These are phyloP conservation scores for Alternaria triticina DNA, from an alignment of 2,329 filamentous ascomycete genomes.

Conservation along the genomic window DNA sequence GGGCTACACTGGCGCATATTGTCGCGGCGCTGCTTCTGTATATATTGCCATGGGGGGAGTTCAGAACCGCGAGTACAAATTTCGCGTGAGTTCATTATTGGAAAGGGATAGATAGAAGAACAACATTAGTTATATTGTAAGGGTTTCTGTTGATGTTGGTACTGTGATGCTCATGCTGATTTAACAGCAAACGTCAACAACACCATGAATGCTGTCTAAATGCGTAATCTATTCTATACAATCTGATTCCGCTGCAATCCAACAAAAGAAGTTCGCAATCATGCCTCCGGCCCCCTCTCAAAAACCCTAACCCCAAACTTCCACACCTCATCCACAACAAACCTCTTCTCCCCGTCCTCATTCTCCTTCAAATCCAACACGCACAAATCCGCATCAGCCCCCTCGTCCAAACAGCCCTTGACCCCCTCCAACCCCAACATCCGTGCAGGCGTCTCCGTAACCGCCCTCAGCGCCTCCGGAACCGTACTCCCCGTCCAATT, in stretches of 20 bases:
- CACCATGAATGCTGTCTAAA: background rate
- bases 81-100: slow-evolving; percentile 12
- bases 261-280: background rate
- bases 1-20: slow-evolving; percentile 12
- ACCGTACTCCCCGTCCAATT: slow-evolving; percentile 74
- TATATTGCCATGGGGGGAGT: slow-evolving; percentile 8
- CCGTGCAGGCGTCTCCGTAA: slow-evolving; percentile 76
- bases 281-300: slow-evolving; percentile 12
- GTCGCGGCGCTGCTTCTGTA: slow-evolving; percentile 1
- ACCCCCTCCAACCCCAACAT: slow-evolving; percentile 72
- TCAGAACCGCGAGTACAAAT: slow-evolving; percentile 8
- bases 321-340: slow-evolving; percentile 78
- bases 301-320: slow-evolving; percentile 67
- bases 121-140: background rate
- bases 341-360: slow-evolving; percentile 55
- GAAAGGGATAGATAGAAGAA: slow-evolving; percentile 7
- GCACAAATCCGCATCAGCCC: slow-evolving; percentile 64
- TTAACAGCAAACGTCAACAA: too few species aligned
- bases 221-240: background rate
- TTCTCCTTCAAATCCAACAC: slow-evolving; percentile 65
- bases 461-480: slow-evolving; percentile 72
- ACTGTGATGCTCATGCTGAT: background rate
- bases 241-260: background rate
- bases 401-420: slow-evolving; percentile 65
- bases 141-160: background rate